A percentile compares a stretch with the other conserved stretches of the same genome.
Conservation (phyloP, 345 rosid genomes). For the Hirschfeldia incana region DNA sequence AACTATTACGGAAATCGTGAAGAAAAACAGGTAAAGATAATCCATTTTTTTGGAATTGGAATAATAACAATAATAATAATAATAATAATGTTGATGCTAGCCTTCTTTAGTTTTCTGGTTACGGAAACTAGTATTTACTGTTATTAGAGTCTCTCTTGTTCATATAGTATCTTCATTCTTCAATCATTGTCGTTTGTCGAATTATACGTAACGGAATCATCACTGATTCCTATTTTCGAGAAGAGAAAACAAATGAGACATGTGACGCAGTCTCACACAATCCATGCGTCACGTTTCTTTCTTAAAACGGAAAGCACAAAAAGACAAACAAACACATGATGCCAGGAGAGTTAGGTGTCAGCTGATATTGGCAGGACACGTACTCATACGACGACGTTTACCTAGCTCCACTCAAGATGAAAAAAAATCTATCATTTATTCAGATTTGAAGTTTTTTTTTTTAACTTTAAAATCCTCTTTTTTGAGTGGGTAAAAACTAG, state of each 20-base stretch:
- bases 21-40: not conserved
- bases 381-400: slow-evolving; percentile 18
- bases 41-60: not conserved
- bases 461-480: not conserved
- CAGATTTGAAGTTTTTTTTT: not conserved
- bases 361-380: slow-evolving; percentile 5
- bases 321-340: slow-evolving; percentile 6
- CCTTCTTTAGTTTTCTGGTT: not conserved
- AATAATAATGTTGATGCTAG: not conserved
- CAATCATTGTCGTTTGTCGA: slow-evolving; percentile 14
- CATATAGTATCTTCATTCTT: not conserved
- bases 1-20: not conserved
- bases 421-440: not conserved
- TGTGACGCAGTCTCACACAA: slow-evolving; percentile 33
- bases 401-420: not conserved
- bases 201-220: slow-evolving; percentile 10
- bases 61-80: no score
- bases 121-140: not conserved
- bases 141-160: not conserved
- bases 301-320: slow-evolving; percentile 27
- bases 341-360: slow-evolving; percentile 10
- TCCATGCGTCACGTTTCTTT: slow-evolving; percentile 36
- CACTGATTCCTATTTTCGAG: slow-evolving; percentile 22
- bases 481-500: not conserved
- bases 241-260: slow-evolving; percentile 18